Evolutionary conservation across 2,329 filamentous ascomycete species (phyloP), one percentile per base, ranked within the genome.

Genomic region (Didymella arachidicola): DNA sequence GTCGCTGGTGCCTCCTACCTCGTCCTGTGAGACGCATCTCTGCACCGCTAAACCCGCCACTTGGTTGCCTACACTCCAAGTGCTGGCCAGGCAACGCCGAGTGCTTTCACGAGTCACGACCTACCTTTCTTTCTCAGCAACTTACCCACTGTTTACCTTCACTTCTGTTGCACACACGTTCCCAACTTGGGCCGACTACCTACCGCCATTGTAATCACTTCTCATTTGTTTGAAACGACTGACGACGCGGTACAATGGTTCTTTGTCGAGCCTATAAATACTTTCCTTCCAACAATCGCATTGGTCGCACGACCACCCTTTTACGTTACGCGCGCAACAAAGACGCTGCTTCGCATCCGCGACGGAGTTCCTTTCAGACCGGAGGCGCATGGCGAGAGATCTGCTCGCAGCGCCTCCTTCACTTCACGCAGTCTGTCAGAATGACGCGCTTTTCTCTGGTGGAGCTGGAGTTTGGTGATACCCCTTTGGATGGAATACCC

Each of bases 381-480:
- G 48, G 48, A 57, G 54, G 43, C 48, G 38, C 5, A 1, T 14
- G 7, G 19, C 42, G 7, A 18, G 39, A 4, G 27, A 26, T 47
- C 55, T 43, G 47, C 54, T 50, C 58, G 56, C 62, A 53, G 36
- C 53, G 52, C 49, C 51, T 58, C 51, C 49, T 58, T 58, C 38
- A 38, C 53, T 57, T 60, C 51, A n/a, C 52, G 48, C 48, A 48
- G 51, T 50, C 59, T 55, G 26, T 52, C 32, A 43, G 45, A 39
- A 53, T 34, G 36, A 52, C 61, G 57, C 63, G 57, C 46, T 50
- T 63, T 74, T 74, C 70, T 74, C 70, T 73, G 72, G 72, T 75
- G 73, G 72, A 75, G 72, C 72, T 75, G 72, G 73, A 75, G 73
- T 76, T 76, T 76, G 73, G 72, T 67, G 73, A 76, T 75, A 76